Conservation (phyloP, 1,284 basidiomycete genomes). For the Gymnopus androsaceus region DNA sequence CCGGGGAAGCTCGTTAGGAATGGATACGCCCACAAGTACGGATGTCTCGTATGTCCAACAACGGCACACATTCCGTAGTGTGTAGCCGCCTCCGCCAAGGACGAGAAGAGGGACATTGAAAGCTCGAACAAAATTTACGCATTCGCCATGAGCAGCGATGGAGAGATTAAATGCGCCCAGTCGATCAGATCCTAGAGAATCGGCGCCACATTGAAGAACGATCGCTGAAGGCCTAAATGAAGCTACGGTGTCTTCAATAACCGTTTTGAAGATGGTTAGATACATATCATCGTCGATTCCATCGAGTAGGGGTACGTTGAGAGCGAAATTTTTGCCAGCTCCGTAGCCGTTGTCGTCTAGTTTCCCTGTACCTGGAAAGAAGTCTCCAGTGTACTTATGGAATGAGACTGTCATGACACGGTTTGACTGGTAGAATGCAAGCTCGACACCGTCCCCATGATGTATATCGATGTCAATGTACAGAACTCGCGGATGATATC, state of each 20-base stretch:
- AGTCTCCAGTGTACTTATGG: constrained; percentile 98
- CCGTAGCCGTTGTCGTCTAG: constrained; percentile 88
- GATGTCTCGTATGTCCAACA: constrained; percentile 99
- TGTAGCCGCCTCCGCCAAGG: constrained; percentile 95
- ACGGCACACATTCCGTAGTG: constrained; percentile 93
- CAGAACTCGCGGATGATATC: constrained; percentile 87
- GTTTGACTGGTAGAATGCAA: constrained; percentile 97
- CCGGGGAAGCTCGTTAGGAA: constrained; percentile 85
- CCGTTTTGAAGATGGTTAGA: constrained; percentile 91
- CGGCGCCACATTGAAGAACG: constrained; percentile 96
- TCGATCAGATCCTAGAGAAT: constrained; percentile 92
- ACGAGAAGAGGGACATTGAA: constrained; percentile 91
- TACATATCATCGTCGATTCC: constrained; percentile 98
- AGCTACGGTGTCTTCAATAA: constrained; percentile 92
- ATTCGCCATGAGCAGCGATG: constrained; percentile 99
- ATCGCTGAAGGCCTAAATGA: constrained; percentile 90
- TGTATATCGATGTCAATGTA: constrained; percentile 99
- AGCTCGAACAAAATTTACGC: constrained; percentile 93
- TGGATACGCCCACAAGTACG: constrained; percentile 82
- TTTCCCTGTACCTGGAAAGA: constrained; percentile 96
- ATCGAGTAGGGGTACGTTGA: constrained; percentile 95
- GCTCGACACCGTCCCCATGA: constrained; percentile 95
- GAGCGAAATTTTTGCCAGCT: constrained; percentile 90
- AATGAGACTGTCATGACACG: constrained; percentile 98
- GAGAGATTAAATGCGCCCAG: constrained; percentile 97